Base-by-base conservation (phyloP, 2,329 filamentous ascomycete genomes). In the Nothophaeocryptopus gaeumannii region DNA sequence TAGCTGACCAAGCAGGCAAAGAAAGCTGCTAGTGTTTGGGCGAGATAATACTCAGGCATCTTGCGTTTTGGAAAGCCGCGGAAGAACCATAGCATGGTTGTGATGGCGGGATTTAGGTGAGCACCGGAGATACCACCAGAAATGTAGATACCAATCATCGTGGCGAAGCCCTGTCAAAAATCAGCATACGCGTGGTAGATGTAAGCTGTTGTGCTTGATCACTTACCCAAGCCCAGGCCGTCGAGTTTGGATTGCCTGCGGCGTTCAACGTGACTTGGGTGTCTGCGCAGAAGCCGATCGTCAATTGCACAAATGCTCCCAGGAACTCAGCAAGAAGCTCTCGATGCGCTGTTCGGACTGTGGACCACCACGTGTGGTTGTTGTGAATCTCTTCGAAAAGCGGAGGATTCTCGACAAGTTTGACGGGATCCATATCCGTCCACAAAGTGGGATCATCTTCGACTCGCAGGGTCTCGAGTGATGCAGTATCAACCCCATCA, bases 321-420 rank as follows among this genome's bases (percentile, higher is more conserved):
- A 82, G 69, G 1, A 76, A 70, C 54, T 82, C 78, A 1, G 78
- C 78, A 2, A 80, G 67, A 26, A 76, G 74, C 58, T 81, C 78
- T 9, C 77, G 72, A 56, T 78, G 74, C 32, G 74, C 70, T 0
- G 75, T 74, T 15, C 78, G 72, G 16, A 80, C 39, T 8, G 74
- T 67, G 30, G 74, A 71, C 77, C 78, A 74, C 57, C 71, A 59
- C 16, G 74, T 63, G 42, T 65, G 61, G 41, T 62, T 59, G 58
- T 78, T 79, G 45, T 78, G 73, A 26, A 78, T 68, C 55, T 77
- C 75, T 13, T 77, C 72, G 32, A 72, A 63, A 1, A 69, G 56
- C 10, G 39, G 26, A 8, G 41, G 54, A 11, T 72, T 64, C 45
- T 74, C 70, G 1, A 74, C 36, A 3, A 53, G 39, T 14, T 55